These are phyloP conservation scores for Leonotis leonurus DNA, from an alignment of 257 asterid genomes.

Conservation along the genomic window DNA sequence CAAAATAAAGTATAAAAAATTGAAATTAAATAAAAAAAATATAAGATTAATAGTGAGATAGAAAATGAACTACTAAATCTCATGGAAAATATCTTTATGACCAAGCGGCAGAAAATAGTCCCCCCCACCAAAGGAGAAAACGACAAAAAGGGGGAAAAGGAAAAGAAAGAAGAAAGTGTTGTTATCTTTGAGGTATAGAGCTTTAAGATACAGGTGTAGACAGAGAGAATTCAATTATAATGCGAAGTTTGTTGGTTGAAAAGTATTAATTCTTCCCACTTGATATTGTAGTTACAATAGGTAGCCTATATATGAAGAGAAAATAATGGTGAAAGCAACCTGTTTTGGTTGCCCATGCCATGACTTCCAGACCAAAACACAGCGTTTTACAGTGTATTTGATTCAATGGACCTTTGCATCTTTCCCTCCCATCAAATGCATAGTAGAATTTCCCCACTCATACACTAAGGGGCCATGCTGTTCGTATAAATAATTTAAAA, in stretches of 20 bases:
- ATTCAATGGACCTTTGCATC: conserved; percentile 16
- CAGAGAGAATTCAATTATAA: conserved; percentile 10
- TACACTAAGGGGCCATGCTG: conserved; percentile 10
- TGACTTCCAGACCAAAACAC: conserved; percentile 17
- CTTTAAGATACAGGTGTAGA: conserved; percentile 2
- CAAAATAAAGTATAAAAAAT: too few relatives aligned
- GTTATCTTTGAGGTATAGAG: neutral
- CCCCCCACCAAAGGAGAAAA: too few relatives aligned
- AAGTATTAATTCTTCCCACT: conserved; percentile 26
- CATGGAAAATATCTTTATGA: too few relatives aligned
- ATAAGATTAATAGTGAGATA: too few relatives aligned
- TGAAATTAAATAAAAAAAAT: too few relatives aligned
- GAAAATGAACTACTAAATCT: too few relatives aligned
- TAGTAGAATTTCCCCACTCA: neutral
- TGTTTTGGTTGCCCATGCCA: conserved; percentile 42
- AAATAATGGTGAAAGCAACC: conserved; percentile 39
- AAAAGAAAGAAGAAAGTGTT: too few relatives aligned
- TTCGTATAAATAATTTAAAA: too few relatives aligned
- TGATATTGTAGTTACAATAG: conserved; percentile 17
- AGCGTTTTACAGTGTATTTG: conserved; percentile 1
- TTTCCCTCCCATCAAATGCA: too few relatives aligned
- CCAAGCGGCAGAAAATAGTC: too few relatives aligned
- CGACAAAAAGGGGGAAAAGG: too few relatives aligned
- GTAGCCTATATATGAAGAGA: conserved; percentile 9
- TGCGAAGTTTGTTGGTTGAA: conserved; percentile 17